Evolutionary conservation across 331 rosid species (phyloP).

Genomic region (Malus hybrid): DNA sequence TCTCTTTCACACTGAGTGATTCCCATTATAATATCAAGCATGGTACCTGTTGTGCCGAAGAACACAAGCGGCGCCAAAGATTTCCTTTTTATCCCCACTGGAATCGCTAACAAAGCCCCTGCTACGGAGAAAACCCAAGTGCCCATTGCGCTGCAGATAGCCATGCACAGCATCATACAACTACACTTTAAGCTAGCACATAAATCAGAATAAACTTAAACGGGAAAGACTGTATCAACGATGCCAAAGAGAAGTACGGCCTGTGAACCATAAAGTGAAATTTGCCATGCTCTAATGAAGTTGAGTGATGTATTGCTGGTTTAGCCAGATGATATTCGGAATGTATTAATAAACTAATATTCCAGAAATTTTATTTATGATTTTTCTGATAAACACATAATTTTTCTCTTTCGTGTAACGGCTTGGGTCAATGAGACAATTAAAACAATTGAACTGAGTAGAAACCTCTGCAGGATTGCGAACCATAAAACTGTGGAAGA

Average conservation of each 20-base stretch:
- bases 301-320: background rate
- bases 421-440: background rate
- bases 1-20: constrained; percentile 76
- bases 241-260: background rate
- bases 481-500: background rate
- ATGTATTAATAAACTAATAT: background rate
- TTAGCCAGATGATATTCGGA: background rate
- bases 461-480: background rate
- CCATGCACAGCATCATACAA: constrained; percentile 10
- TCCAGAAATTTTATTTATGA: too few relatives aligned
- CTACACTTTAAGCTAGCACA: background rate
- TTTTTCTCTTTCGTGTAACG: background rate
- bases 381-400: too few relatives aligned
- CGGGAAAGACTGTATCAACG: background rate
- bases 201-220: background rate
- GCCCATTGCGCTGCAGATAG: constrained; percentile 73
- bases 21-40: constrained; percentile 86
- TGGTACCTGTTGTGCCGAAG: constrained; percentile 88
- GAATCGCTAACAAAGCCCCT: constrained; percentile 89
- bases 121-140: constrained; percentile 95
- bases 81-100: constrained; percentile 84
- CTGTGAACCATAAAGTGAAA: background rate
- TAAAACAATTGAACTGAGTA: background rate
- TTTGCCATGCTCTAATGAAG: background rate
- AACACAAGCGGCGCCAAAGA: constrained; percentile 89